A percentile compares a stretch with the other conserved stretches of the same genome.
Evolutionary conservation across 164 flowering plant genomes (phyloP).

Genomic region (Warburgia ugandensis): DNA sequence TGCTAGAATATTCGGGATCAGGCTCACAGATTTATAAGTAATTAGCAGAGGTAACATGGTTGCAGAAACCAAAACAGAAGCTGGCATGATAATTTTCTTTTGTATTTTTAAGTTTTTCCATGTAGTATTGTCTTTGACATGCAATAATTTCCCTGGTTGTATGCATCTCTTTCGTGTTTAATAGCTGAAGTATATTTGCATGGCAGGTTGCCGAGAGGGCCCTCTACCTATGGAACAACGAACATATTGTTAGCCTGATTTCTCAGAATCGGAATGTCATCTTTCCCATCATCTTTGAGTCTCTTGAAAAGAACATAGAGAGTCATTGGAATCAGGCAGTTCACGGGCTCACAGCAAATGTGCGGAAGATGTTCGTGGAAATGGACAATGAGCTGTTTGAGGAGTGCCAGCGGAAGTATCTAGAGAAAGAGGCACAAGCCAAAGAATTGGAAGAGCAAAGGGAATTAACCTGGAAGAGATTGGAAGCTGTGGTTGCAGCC

Average conservation of each 20-base stretch:
- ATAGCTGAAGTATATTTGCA: too few relatives aligned
- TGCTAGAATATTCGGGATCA: too few relatives aligned
- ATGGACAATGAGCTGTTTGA: constrained; percentile 68
- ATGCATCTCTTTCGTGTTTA: too few relatives aligned
- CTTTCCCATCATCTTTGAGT: constrained; percentile 57
- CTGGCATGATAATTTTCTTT: too few relatives aligned
- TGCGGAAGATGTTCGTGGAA: constrained; percentile 66
- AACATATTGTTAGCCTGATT: constrained; percentile 68
- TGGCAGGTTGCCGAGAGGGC: constrained; percentile 82
- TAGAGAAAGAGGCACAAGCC: constrained; percentile 46
- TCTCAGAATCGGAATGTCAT: constrained; percentile 60
- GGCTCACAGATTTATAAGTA: too few relatives aligned
- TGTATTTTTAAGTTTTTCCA: too few relatives aligned
- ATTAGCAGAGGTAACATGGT: too few relatives aligned
- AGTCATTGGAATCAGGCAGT: constrained; percentile 80
- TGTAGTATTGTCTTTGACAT: too few relatives aligned
- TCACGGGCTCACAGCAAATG: constrained; percentile 60
- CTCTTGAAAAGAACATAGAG: constrained; percentile 60
- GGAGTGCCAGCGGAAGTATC: constrained; percentile 46
- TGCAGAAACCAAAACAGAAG: too few relatives aligned
- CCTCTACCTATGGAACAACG: constrained; percentile 80
- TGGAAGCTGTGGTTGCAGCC: constrained; percentile 50
- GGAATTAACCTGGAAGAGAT: constrained; percentile 54
- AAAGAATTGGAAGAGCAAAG: constrained; percentile 47
- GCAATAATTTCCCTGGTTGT: too few relatives aligned